Evolutionary conservation across 2,329 filamentous ascomycete species (phyloP).

Genomic region (Leptographium flavum): DNA sequence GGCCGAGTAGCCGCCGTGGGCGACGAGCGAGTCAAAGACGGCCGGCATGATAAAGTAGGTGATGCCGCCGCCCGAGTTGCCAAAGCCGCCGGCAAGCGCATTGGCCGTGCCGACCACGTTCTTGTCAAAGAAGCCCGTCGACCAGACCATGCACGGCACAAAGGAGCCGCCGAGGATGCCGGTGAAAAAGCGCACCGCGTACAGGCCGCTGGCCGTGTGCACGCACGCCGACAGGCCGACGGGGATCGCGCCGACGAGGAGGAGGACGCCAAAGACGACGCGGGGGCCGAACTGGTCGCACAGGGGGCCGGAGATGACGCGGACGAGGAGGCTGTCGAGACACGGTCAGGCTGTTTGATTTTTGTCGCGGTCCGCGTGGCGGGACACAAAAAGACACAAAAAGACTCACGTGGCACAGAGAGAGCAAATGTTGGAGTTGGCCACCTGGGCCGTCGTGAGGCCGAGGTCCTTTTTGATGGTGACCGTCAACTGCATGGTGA

Average conservation of each 20-base stretch:
- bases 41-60: constrained; percentile 93
- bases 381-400: background rate
- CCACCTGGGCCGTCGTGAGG: constrained; percentile 55
- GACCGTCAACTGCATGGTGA: constrained; percentile 38
- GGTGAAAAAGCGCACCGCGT: constrained; percentile 64
- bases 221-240: constrained; percentile 71
- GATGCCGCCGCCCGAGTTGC: constrained; percentile 78
- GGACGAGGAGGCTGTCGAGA: constrained; percentile 59
- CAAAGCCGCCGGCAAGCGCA: constrained; percentile 69
- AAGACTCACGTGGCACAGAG: constrained; percentile 48
- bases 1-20: constrained; percentile 39
- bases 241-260: constrained; percentile 68
- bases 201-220: constrained; percentile 51
- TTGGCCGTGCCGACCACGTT: constrained; percentile 84
- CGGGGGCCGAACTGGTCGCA: constrained; percentile 78
- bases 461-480: constrained; percentile 69
- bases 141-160: constrained; percentile 84
- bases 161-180: constrained; percentile 67
- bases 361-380: background rate
- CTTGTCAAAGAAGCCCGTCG: constrained; percentile 85
- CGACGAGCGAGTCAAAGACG: constrained; percentile 64
- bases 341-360: no score
- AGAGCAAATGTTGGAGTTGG: constrained; percentile 85
- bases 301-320: constrained; percentile 64
- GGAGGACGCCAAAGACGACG: constrained; percentile 59